A percentile compares a stretch with the other conserved stretches of the same genome.
Conservation (phyloP, 2,329 filamentous ascomycete genomes). For the Pseudocercospora fuligena region DNA sequence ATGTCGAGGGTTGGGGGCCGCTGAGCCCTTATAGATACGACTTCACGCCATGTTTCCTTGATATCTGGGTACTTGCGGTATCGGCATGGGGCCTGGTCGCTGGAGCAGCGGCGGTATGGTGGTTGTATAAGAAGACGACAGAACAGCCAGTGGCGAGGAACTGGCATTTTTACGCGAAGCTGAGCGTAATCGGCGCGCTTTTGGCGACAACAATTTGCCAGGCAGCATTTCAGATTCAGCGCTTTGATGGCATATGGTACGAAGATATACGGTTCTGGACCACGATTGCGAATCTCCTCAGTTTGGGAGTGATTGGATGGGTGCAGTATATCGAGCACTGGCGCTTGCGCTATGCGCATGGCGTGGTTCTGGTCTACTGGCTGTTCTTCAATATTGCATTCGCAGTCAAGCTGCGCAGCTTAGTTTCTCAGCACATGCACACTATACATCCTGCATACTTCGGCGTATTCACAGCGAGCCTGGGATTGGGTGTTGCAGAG, state of each 20-base stretch:
- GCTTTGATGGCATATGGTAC: conserved; percentile 71
- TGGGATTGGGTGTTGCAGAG: conserved; percentile 71
- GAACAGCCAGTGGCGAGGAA: conserved; percentile 74
- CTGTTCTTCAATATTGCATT: conserved; percentile 79
- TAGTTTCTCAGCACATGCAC: conserved; percentile 78
- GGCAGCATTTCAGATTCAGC: conserved; percentile 74
- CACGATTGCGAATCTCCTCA: conserved; percentile 71
- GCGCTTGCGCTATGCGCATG: conserved; percentile 81
- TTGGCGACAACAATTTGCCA: conserved; percentile 72
- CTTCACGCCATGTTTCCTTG: conserved; percentile 96
- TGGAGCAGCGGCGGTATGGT: conserved; percentile 78
- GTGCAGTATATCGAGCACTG: conserved; percentile 88
- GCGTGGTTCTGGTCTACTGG: conserved; percentile 91
- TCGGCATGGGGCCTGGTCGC: conserved; percentile 77
- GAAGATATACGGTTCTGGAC: conserved; percentile 88
- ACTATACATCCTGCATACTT: conserved; percentile 73
- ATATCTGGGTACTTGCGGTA: conserved; percentile 81
- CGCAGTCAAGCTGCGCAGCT: conserved; percentile 81
- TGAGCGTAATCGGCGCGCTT: conserved; percentile 72
- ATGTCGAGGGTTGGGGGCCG: conserved; percentile 93
- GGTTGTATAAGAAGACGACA: conserved; percentile 72
- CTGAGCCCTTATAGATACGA: conserved; percentile 86
- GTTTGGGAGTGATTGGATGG: conserved; percentile 73
- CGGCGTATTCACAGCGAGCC: conserved; percentile 71
- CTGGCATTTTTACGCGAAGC: conserved; percentile 90